Evolutionary conservation across 2,329 filamentous ascomycete genomes (phyloP).

Genomic region (Colletotrichum melonis): DNA sequence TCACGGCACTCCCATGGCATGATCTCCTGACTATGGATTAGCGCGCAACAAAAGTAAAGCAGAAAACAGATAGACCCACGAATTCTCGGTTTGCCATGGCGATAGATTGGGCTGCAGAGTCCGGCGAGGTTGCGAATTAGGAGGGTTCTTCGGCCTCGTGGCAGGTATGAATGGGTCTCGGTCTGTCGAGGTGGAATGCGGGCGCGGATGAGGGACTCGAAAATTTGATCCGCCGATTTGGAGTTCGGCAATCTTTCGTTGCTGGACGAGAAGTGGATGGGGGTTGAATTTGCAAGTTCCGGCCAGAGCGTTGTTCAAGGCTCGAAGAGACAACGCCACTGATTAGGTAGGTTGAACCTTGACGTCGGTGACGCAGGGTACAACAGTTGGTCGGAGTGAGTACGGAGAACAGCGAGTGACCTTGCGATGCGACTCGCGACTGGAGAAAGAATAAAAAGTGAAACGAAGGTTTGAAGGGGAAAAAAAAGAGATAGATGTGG

Average conservation of each 20-base stretch:
- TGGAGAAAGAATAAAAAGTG: constrained; percentile 23
- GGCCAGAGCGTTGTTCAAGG: neutral
- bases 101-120: neutral
- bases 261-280: neutral
- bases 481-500: constrained; percentile 3
- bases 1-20: constrained; percentile 64
- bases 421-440: constrained; percentile 18
- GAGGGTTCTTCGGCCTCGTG: constrained; percentile 2
- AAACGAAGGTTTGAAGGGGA: constrained; percentile 28
- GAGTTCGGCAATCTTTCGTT: neutral
- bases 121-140: neutral
- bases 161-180: neutral
- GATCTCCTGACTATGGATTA: constrained; percentile 40
- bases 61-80: neutral
- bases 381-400: neutral
- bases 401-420: neutral
- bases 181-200: neutral
- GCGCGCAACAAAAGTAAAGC: neutral
- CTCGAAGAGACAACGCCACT: neutral
- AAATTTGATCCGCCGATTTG: neutral
- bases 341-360: constrained; percentile 1
- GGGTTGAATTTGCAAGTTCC: neutral
- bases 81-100: constrained; percentile 25
- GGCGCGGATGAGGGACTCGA: neutral
- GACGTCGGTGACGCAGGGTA: constrained; percentile 2